Percentiles rank a stretch among this genome's conserved stretches.
phyloP scores from a whole-genome alignment of 2,329 filamentous ascomycete species.

The Penicillium sp. region DNA sequence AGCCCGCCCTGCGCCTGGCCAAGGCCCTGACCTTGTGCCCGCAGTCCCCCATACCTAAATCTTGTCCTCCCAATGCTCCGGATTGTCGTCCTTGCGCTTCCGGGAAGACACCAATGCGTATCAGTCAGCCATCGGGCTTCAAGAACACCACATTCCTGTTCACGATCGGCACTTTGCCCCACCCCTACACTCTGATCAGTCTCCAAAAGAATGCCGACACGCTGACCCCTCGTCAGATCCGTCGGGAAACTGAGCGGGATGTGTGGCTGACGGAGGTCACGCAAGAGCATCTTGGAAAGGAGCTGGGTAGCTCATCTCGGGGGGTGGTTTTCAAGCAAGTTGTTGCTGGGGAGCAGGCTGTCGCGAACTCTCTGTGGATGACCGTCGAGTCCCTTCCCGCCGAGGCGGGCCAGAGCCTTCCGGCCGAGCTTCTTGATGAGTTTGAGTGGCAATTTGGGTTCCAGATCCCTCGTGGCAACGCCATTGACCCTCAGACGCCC shows the following conservation, averaged over 20 bases:
- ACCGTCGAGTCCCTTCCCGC: slow-evolving; percentile 58
- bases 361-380: slow-evolving; percentile 69
- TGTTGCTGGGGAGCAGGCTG: slow-evolving; percentile 62
- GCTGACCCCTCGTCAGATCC: slow-evolving; percentile 60
- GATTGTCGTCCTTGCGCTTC: slow-evolving; percentile 69
- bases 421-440: slow-evolving; percentile 50
- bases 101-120: slow-evolving; percentile 53
- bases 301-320: slow-evolving; percentile 58
- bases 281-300: slow-evolving; percentile 57
- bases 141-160: slow-evolving; percentile 67
- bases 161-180: slow-evolving; percentile 80
- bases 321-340: slow-evolving; percentile 73
- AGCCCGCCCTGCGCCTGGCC: slow-evolving; percentile 66
- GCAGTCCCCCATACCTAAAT: slow-evolving; percentile 62
- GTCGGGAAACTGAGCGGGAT: slow-evolving; percentile 65
- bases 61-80: slow-evolving; percentile 75
- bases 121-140: slow-evolving; percentile 62
- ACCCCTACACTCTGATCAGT: slow-evolving; percentile 76
- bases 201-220: slow-evolving; percentile 56
- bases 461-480: slow-evolving; percentile 55
- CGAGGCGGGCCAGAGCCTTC: slow-evolving; percentile 48
- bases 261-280: slow-evolving; percentile 70
- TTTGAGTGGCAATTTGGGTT: slow-evolving; percentile 91
- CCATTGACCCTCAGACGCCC: slow-evolving; percentile 33
- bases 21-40: slow-evolving; percentile 70